These are phyloP conservation scores for Aspergillus fijiensis DNA, from an alignment of 2,329 filamentous ascomycete species.

Conservation along the genomic window DNA sequence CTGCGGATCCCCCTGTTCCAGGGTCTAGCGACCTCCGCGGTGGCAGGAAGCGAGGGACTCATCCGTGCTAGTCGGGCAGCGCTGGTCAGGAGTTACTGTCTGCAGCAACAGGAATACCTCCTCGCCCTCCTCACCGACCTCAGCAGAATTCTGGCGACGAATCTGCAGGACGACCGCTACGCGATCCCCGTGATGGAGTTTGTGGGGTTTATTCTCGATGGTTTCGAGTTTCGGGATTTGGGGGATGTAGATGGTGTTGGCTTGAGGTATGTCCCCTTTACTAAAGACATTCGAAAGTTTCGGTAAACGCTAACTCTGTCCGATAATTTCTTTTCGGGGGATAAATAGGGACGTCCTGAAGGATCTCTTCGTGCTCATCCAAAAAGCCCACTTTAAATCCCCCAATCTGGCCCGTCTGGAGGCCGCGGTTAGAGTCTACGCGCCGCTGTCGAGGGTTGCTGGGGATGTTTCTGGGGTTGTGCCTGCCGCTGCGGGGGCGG, in stretches of 20 bases:
- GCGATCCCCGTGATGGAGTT: conserved; percentile 75
- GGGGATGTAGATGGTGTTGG: conserved; percentile 40
- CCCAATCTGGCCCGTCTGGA: conserved; percentile 79
- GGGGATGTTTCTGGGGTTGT: conserved; percentile 18
- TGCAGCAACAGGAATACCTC: conserved; percentile 30
- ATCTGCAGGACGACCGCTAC: conserved; percentile 65
- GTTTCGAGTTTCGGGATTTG: conserved; percentile 41
- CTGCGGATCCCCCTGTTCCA: conserved; percentile 40
- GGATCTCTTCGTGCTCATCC: conserved; percentile 66
- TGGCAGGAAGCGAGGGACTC: conserved; percentile 46
- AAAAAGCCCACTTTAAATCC: conserved; percentile 79
- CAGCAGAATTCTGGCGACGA: conserved; percentile 53
- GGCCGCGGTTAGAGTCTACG: conserved; percentile 77
- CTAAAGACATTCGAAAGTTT: too few relatives aligned
- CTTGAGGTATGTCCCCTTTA: conserved; percentile 28
- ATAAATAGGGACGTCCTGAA: conserved; percentile 46
- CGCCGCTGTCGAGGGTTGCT: conserved; percentile 59
- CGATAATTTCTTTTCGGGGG: too few relatives aligned
- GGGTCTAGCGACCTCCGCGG: conserved; percentile 47
- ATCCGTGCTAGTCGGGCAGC: conserved; percentile 45
- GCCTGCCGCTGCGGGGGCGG: conserved; percentile 45
- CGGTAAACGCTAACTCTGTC: too few relatives aligned
- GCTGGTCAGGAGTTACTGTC: conserved; percentile 38
- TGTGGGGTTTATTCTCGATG: conserved; percentile 73
- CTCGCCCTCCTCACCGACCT: conserved; percentile 53